Evolutionary conservation across 2,329 filamentous ascomycete genomes (phyloP).

Genomic region (Phaeosphaeriaceae sp.): DNA sequence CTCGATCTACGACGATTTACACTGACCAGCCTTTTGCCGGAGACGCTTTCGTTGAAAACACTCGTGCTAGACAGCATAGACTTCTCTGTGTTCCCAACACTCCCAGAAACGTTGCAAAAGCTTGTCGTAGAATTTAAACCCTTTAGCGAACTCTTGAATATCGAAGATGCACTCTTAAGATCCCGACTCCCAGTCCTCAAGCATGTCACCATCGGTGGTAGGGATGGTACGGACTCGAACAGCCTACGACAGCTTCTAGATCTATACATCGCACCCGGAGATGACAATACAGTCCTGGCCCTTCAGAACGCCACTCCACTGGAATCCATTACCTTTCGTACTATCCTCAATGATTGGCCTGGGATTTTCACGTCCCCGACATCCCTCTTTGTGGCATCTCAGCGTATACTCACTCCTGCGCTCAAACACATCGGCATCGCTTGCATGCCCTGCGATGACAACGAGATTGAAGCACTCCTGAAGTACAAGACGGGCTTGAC

Average conservation of each 20-base stretch:
- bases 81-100: slow-evolving; percentile 2
- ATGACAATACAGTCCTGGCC: background rate
- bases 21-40: slow-evolving; percentile 5
- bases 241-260: slow-evolving; percentile 24
- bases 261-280: background rate
- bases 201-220: slow-evolving; percentile 24
- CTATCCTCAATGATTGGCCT: background rate
- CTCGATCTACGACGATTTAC: slow-evolving; percentile 3
- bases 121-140: slow-evolving; percentile 14
- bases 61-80: slow-evolving; percentile 18
- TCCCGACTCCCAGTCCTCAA: slow-evolving; percentile 20
- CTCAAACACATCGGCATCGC: slow-evolving; percentile 25
- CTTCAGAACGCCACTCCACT: slow-evolving; percentile 8
- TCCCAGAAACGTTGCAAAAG: slow-evolving; percentile 26
- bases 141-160: background rate
- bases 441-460: slow-evolving; percentile 33
- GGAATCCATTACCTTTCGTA: slow-evolving; percentile 7
- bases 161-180: background rate
- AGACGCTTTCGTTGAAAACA: slow-evolving; percentile 11
- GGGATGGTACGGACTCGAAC: slow-evolving; percentile 6
- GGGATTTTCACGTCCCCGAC: slow-evolving; percentile 7
- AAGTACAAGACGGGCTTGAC: slow-evolving; percentile 21
- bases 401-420: slow-evolving; percentile 29
- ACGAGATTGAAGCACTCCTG: slow-evolving; percentile 37
- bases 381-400: slow-evolving; percentile 20